phyloP scores from a whole-genome alignment of 495 filamentous ascomycete species.

The Cercophora sp. region DNA sequence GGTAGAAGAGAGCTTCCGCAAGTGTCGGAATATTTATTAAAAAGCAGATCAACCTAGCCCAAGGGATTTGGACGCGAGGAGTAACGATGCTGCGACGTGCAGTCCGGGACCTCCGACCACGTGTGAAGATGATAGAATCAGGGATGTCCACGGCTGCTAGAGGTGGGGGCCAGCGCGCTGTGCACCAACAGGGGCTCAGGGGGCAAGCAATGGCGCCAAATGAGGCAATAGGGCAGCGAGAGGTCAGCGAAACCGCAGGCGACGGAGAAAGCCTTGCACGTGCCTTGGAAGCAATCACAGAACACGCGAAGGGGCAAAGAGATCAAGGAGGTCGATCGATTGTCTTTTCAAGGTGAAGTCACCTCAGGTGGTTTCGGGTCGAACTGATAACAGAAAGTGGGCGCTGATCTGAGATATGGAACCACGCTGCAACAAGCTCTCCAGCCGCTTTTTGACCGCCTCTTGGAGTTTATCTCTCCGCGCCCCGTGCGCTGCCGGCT shows the following conservation, averaged over 20 bases:
- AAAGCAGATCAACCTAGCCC: not conserved
- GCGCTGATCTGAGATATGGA: not conserved
- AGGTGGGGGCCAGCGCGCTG: not conserved
- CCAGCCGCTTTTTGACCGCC: not conserved
- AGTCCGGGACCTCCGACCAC: slow-evolving; percentile 11
- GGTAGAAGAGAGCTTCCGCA: too few species aligned
- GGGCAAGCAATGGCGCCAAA: slow-evolving; percentile 14
- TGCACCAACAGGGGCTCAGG: not conserved
- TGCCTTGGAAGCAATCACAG: too few species aligned
- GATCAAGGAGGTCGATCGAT: too few species aligned
- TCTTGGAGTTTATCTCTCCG: not conserved
- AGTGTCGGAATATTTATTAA: slow-evolving; percentile 5
- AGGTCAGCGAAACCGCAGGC: not conserved
- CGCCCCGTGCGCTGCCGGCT: not conserved
- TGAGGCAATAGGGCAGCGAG: slow-evolving; percentile 7
- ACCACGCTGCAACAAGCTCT: not conserved
- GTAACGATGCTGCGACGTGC: slow-evolving; percentile 8
- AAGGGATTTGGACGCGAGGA: not conserved
- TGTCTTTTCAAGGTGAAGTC: too few species aligned
- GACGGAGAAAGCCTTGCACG: not conserved
- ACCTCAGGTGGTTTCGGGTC: slow-evolving; percentile 4
- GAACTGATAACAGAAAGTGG: slow-evolving; percentile 19
- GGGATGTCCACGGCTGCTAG: slow-evolving; percentile 1
- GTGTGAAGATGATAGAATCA: slow-evolving; percentile 18
- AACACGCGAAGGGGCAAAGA: too few species aligned